These are phyloP conservation scores for Leccinum ponderosum DNA, from an alignment of 1,284 basidiomycete species.

Conservation along the genomic window DNA sequence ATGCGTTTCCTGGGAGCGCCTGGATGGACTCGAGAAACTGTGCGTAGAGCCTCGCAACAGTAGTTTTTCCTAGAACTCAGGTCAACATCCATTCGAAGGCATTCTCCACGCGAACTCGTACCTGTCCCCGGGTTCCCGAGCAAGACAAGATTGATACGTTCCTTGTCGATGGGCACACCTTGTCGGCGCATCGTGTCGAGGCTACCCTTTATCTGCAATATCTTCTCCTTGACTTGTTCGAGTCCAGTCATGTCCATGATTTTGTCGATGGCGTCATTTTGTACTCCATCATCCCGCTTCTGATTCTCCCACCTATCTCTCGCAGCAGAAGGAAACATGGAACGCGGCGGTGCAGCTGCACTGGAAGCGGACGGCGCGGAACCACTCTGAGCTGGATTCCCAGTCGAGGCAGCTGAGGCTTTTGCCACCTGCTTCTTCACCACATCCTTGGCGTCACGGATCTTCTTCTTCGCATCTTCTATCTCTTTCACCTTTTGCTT, in stretches of 20 bases:
- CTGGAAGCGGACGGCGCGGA: slow-evolving; percentile 1
- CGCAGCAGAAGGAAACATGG: slow-evolving; percentile 34
- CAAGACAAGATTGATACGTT: slow-evolving; percentile 55
- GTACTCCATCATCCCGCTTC: slow-evolving; percentile 47
- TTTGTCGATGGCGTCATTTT: slow-evolving; percentile 47
- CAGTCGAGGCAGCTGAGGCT: slow-evolving; percentile 1
- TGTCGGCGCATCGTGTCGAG: slow-evolving; percentile 52
- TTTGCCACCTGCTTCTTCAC: slow-evolving; percentile 8
- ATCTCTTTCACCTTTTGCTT: slow-evolving; percentile 38
- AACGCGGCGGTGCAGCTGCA: slow-evolving; percentile 12
- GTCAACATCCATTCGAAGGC: not conserved
- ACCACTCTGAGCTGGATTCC: not conserved
- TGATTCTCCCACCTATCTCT: slow-evolving; percentile 49
- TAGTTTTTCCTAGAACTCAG: slow-evolving; percentile 57
- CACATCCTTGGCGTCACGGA: slow-evolving; percentile 6
- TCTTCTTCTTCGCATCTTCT: slow-evolving; percentile 19
- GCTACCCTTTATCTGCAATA: slow-evolving; percentile 50
- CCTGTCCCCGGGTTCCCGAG: slow-evolving; percentile 67
- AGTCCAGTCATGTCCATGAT: slow-evolving; percentile 62
- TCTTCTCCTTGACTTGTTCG: slow-evolving; percentile 52
- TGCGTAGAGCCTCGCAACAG: slow-evolving; percentile 62
- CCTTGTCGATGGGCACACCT: slow-evolving; percentile 44
- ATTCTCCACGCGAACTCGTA: slow-evolving; percentile 21
- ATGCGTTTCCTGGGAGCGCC: slow-evolving; percentile 53
- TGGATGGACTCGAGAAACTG: slow-evolving; percentile 56